Evolutionary conservation across 2,329 filamentous ascomycete species (phyloP).

Genomic region (Penicillium sp.): DNA sequence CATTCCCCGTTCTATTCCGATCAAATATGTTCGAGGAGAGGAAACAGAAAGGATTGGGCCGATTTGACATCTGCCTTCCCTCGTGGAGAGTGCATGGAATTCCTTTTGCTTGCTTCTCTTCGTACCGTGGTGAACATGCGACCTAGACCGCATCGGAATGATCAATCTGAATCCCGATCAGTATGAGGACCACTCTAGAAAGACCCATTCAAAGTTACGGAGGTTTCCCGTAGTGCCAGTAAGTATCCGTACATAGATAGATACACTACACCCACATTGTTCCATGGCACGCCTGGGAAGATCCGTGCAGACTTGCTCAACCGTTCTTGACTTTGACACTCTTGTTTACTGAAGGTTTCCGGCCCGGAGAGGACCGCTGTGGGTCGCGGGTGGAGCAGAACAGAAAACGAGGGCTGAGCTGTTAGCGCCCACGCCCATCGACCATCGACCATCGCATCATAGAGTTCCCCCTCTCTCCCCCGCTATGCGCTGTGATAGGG

Average conservation of each 20-base stretch:
- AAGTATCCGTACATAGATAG: constrained; percentile 1
- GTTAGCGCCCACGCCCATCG: constrained; percentile 22
- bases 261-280: too few relatives aligned
- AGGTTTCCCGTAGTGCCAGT: not conserved
- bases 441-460: constrained; percentile 25
- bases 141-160: constrained; percentile 18
- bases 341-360: constrained; percentile 31
- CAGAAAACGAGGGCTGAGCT: constrained; percentile 21
- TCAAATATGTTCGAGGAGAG: constrained; percentile 7
- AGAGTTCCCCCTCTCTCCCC: constrained; percentile 20
- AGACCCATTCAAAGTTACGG: not conserved
- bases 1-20: constrained; percentile 4
- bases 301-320: constrained; percentile 18
- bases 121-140: constrained; percentile 12
- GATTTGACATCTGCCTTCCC: constrained; percentile 21
- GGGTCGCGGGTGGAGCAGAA: constrained; percentile 21
- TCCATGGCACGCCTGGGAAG: constrained; percentile 10
- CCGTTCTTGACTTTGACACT: constrained; percentile 16
- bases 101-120: not conserved
- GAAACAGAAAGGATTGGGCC: constrained; percentile 11
- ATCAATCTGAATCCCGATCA: constrained; percentile 5
- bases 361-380: constrained; percentile 32
- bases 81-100: constrained; percentile 19
- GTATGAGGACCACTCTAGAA: constrained; percentile 5
- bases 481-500: constrained; percentile 26